Evolutionary conservation across 148 eudicot genomes (phyloP).

Genomic region (Vaccinium macrocarpon): DNA sequence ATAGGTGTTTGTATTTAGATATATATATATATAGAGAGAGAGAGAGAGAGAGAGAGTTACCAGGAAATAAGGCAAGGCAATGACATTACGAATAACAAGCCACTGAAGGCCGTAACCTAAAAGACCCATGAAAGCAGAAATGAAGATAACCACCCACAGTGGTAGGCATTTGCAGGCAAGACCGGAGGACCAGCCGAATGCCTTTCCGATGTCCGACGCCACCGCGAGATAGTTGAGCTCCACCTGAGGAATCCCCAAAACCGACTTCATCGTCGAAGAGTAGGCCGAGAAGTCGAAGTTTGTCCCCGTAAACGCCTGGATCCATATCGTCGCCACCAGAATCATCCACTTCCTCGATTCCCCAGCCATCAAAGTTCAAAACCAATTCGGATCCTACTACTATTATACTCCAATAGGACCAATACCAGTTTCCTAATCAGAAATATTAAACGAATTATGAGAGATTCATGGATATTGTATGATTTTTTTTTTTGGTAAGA

Average conservation of each 20-base stretch:
- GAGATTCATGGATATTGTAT: not conserved
- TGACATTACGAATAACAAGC: conserved; percentile 46
- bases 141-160: conserved; percentile 56
- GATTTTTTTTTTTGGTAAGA: no score
- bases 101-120: conserved; percentile 82
- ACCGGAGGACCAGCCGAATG: conserved; percentile 91
- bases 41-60: conserved; percentile 31
- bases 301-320: conserved; percentile 90
- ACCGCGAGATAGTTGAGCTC: conserved; percentile 82
- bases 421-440: no score
- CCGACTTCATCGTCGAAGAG: conserved; percentile 66
- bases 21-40: not conserved
- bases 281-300: conserved; percentile 93
- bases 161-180: conserved; percentile 66
- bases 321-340: conserved; percentile 70
- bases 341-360: conserved; percentile 76
- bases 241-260: conserved; percentile 66
- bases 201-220: conserved; percentile 90
- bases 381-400: no score
- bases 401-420: no score
- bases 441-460: not conserved
- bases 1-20: no score
- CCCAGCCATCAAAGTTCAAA: conserved; percentile 24
- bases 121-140: conserved; percentile 71
- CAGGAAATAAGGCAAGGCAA: conserved; percentile 67